Base-by-base conservation (phyloP, 2,329 filamentous ascomycete genomes). In the Biscogniauxia marginata region DNA sequence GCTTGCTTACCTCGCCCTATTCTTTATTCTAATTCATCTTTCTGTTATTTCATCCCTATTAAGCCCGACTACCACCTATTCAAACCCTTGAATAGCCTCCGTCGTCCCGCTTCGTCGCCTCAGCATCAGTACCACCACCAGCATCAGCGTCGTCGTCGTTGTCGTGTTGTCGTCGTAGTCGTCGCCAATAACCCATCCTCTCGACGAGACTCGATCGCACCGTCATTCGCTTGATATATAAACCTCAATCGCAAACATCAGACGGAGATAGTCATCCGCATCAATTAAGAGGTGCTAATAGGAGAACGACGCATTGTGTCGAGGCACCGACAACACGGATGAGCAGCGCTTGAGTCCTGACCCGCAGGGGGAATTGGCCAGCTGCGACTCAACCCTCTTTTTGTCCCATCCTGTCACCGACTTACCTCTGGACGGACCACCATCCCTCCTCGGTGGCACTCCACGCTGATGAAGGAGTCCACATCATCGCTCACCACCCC, bases 291-390 rank as follows among this genome's bases (percentile, higher is more conserved):
- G 30, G 6, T n/a, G n/a, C n/a, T 44, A 48, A 39, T 46, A 50
- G 55, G 49, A 54, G 50, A 34, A 49, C 51, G 25, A 56, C 59
- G 54, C 56, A 46, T 57, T 58, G 21, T 24, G n/a, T n/a, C 58
- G 50, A 52, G 43, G 53, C 22, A 58, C 59, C 56, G 56, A 56
- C 53, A 56, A 48, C 60, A 61, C 65, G 63, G 62, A 67, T 63
- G 56, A 62, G 64, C 56, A 52, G 64, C 56, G 52, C 54, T 53
- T 54, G 52, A 58, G 55, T 45, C 51, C 50, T 44, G 50, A 53
- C 52, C 57, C 50, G 57, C 63, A 67, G 64, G 63, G 63, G 55
- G 62, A 60, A 66, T 58, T 66, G 62, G 65, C 61, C 59, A 52
- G 57, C 56, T 54, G 56, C 58, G 57, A 55, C 8, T n/a, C 30